phyloP scores from a whole-genome alignment of 768 basidiomycete genomes.

The Panus rudis region DNA sequence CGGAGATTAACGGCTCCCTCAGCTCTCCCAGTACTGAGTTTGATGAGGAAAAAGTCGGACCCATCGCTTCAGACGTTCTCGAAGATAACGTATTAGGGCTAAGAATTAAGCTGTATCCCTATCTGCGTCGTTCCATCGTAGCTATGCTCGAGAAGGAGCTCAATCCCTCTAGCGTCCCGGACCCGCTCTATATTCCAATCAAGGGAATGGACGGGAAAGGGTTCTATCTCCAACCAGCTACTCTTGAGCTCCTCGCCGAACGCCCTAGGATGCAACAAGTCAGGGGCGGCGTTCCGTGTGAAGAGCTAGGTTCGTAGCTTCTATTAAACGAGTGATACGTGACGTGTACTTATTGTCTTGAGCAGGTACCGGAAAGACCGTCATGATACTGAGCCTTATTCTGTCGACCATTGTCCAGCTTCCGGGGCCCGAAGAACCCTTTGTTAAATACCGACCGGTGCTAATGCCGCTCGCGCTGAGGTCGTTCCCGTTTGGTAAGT shows the following conservation, averaged over 20 bases:
- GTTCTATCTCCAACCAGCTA: constrained; percentile 66
- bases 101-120: constrained; percentile 48
- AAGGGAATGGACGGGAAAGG: constrained; percentile 35
- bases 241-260: constrained; percentile 51
- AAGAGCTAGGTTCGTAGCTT: constrained; percentile 59
- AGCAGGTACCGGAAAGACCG: constrained; percentile 82
- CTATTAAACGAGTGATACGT: neutral
- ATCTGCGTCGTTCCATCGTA: constrained; percentile 67
- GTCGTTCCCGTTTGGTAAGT: constrained; percentile 44
- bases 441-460: constrained; percentile 42
- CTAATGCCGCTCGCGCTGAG: constrained; percentile 63
- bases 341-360: no score
- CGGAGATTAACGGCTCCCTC: constrained; percentile 65
- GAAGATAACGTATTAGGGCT: constrained; percentile 33
- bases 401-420: constrained; percentile 58
- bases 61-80: constrained; percentile 5
- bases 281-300: constrained; percentile 72
- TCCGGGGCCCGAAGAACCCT: constrained; percentile 53
- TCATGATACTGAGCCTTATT: constrained; percentile 68
- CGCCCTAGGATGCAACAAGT: constrained; percentile 43
- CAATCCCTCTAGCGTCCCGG: constrained; percentile 31
- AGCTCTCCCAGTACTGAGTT: constrained; percentile 45
- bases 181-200: constrained; percentile 57
- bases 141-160: constrained; percentile 64
- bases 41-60: no score